These are phyloP conservation scores for Diaporthe caulivora DNA, from an alignment of 2,329 filamentous ascomycete species.

Conservation along the genomic window DNA sequence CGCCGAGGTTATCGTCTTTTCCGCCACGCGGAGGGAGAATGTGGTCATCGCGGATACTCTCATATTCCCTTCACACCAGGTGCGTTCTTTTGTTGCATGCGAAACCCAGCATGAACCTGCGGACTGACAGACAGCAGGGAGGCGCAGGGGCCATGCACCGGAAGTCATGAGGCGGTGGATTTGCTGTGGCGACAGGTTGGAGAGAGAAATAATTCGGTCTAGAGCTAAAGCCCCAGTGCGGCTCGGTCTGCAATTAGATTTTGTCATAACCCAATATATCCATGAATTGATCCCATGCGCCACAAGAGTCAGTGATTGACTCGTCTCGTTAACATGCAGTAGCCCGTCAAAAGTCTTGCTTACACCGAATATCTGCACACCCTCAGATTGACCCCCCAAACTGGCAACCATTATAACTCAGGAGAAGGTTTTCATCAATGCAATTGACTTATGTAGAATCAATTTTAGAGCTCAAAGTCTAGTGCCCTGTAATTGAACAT, in stretches of 20 bases:
- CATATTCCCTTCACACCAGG: conserved; percentile 91
- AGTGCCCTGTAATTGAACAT: too few species aligned
- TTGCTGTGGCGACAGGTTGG: neutral
- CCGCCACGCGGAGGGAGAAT: conserved; percentile 86
- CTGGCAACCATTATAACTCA: too few species aligned
- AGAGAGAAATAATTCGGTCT: neutral
- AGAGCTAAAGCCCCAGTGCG: neutral
- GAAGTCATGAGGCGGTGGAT: conserved; percentile 19
- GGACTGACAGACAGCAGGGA: conserved; percentile 33
- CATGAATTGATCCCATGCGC: neutral
- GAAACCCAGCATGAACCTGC: neutral
- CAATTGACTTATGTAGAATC: too few species aligned
- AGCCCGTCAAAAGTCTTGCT: too few species aligned
- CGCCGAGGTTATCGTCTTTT: conserved; percentile 90
- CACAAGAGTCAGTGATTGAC: too few species aligned
- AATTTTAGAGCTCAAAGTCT: too few species aligned
- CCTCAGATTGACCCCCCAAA: too few species aligned
- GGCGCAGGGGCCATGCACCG: conserved; percentile 36
- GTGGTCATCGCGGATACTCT: conserved; percentile 90
- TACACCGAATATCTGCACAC: too few species aligned
- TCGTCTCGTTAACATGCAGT: too few species aligned
- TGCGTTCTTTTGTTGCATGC: conserved; percentile 54
- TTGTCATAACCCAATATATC: neutral
- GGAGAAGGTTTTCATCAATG: too few species aligned
- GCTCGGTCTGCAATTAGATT: conserved; percentile 1